Evolutionary conservation across 345 rosid species (phyloP).

Genomic region (Hibiscus syriacus): DNA sequence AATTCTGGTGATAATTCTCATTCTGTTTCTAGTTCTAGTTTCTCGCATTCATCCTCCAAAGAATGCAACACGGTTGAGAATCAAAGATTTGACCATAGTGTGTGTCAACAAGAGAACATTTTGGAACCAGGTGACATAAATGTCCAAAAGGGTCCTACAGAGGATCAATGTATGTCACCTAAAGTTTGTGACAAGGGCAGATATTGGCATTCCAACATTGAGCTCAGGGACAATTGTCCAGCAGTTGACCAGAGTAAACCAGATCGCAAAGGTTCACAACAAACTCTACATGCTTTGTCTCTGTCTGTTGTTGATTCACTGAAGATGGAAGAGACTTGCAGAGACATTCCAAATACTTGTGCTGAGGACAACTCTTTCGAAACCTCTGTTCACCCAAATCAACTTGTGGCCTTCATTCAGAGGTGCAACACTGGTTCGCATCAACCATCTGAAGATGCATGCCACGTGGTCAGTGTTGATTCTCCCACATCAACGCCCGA

Average conservation of each 20-base stretch:
- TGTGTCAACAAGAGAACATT: slow-evolving; percentile 5
- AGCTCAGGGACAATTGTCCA: slow-evolving; percentile 14
- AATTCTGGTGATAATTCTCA: slow-evolving; percentile 18
- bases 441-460: slow-evolving; percentile 27
- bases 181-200: slow-evolving; percentile 17
- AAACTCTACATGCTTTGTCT: not conserved
- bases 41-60: slow-evolving; percentile 14
- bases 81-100: slow-evolving; percentile 10
- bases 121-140: slow-evolving; percentile 1
- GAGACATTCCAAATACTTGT: slow-evolving; percentile 10
- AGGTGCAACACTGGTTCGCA: slow-evolving; percentile 22
- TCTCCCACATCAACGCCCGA: slow-evolving; percentile 45
- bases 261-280: slow-evolving; percentile 13
- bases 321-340: slow-evolving; percentile 17
- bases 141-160: slow-evolving; percentile 12
- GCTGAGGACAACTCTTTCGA: slow-evolving; percentile 19
- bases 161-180: slow-evolving; percentile 20
- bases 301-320: slow-evolving; percentile 13
- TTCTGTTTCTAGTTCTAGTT: slow-evolving; percentile 10
- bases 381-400: slow-evolving; percentile 14
- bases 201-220: slow-evolving; percentile 1
- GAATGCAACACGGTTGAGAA: slow-evolving; percentile 7
- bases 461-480: slow-evolving; percentile 28
- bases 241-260: slow-evolving; percentile 16
- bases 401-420: slow-evolving; percentile 21